phyloP scores from a whole-genome alignment of 2,329 filamentous ascomycete species.

The Chaetomium strumarium region DNA sequence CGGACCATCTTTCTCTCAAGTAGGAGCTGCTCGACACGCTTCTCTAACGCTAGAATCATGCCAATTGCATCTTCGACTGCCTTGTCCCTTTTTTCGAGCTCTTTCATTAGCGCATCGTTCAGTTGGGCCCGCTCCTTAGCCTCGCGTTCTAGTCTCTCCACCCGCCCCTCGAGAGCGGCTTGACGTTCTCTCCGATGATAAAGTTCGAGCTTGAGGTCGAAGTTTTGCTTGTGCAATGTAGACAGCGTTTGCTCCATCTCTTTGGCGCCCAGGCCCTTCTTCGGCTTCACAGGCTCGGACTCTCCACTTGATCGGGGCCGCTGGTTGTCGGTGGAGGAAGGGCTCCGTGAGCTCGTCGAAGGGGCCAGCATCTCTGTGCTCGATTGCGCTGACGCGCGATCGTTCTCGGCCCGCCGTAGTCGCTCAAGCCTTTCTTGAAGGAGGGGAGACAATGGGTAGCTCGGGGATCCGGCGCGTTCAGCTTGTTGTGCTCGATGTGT shows the following conservation, averaged over 20 bases:
- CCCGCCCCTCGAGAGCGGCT: constrained; percentile 45
- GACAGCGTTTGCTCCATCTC: constrained; percentile 67
- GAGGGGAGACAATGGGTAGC: constrained; percentile 41
- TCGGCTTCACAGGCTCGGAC: constrained; percentile 40
- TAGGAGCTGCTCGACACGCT: constrained; percentile 48
- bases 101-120: constrained; percentile 49
- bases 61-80: constrained; percentile 65
- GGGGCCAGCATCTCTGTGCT: constrained; percentile 35
- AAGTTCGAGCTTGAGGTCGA: constrained; percentile 68
- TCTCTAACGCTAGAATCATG: constrained; percentile 62
- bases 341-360: constrained; percentile 37
- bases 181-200: constrained; percentile 64
- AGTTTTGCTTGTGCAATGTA: constrained; percentile 68
- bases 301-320: constrained; percentile 41
- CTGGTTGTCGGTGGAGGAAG: constrained; percentile 34
- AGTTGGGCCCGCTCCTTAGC: constrained; percentile 49
- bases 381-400: constrained; percentile 35
- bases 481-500: neutral
- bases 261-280: constrained; percentile 56
- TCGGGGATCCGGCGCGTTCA: constrained; percentile 5
- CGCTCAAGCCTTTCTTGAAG: constrained; percentile 51
- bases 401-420: constrained; percentile 45
- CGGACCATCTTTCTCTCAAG: constrained; percentile 49
- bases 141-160: constrained; percentile 50
- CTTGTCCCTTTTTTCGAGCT: constrained; percentile 63